Evolutionary conservation across 768 basidiomycete genomes (phyloP).

Genomic region (Lactarius sanguifluus): DNA sequence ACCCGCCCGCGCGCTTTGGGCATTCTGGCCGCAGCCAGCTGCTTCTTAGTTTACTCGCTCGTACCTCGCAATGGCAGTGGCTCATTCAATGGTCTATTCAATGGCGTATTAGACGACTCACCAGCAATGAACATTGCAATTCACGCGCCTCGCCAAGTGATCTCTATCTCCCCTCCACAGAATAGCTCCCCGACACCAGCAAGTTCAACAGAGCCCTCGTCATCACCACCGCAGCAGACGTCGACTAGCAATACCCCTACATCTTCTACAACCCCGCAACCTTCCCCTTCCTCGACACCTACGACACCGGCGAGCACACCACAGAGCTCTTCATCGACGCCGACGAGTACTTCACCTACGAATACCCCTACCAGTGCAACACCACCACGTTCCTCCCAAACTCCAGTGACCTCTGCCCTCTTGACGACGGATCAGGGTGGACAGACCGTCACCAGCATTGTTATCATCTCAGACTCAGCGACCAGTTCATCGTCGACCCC

Average conservation of each 20-base stretch:
- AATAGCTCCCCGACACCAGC: not conserved
- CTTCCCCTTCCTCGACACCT: slow-evolving; percentile 28
- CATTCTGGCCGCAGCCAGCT: slow-evolving; percentile 34
- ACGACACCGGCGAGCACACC: slow-evolving; percentile 18
- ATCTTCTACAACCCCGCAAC: slow-evolving; percentile 15
- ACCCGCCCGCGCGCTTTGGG: slow-evolving; percentile 32
- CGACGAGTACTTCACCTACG: not conserved
- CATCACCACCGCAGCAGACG: not conserved
- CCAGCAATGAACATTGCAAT: too few relatives aligned
- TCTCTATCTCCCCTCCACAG: not conserved
- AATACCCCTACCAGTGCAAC: not conserved
- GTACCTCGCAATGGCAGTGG: slow-evolving; percentile 26
- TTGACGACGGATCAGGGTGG: slow-evolving; percentile 38
- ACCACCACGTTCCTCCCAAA: slow-evolving; percentile 10
- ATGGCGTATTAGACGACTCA: slow-evolving; percentile 28
- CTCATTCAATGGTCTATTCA: too few relatives aligned
- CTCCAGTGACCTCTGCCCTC: slow-evolving; percentile 20
- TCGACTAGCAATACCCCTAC: slow-evolving; percentile 10
- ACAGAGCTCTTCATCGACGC: slow-evolving; percentile 13
- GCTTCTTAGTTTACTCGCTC: slow-evolving; percentile 33
- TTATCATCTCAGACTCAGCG: slow-evolving; percentile 26
- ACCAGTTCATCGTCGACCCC: slow-evolving; percentile 29
- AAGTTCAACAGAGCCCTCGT: not conserved
- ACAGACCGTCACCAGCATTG: slow-evolving; percentile 32
- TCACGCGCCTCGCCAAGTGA: slow-evolving; percentile 27